These are phyloP conservation scores for Daldinia sp. DNA, from an alignment of 2,329 filamentous ascomycete species.

Conservation along the genomic window DNA sequence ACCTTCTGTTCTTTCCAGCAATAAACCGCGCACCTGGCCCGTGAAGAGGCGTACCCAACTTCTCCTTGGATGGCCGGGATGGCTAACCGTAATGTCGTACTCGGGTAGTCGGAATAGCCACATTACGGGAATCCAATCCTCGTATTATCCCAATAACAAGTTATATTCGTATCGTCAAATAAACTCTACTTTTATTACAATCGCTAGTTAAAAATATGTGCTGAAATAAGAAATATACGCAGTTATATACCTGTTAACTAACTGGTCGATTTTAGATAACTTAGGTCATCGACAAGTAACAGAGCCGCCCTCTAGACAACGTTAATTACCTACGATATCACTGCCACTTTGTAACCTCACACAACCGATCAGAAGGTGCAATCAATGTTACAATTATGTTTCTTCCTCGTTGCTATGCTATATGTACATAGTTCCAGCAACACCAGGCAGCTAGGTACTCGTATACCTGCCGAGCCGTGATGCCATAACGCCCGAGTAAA, in stretches of 20 bases:
- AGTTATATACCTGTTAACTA: no score
- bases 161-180: background rate
- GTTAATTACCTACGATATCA: background rate
- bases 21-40: slow-evolving; percentile 20
- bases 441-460: slow-evolving; percentile 9
- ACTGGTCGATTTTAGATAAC: no score
- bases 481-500: slow-evolving; percentile 15
- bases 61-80: background rate
- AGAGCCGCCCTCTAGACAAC: no score
- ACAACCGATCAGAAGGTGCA: background rate
- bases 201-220: no score
- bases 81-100: background rate
- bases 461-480: slow-evolving; percentile 23
- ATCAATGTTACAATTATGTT: background rate
- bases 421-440: slow-evolving; percentile 34
- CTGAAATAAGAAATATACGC: no score
- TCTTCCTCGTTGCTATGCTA: slow-evolving; percentile 28
- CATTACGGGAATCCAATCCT: background rate
- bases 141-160: background rate
- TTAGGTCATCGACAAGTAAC: no score
- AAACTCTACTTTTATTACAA: background rate
- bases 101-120: background rate
- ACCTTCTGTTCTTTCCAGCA: slow-evolving; percentile 10
- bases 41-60: slow-evolving; percentile 9
- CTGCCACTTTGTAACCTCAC: background rate